These are phyloP conservation scores for Fusarium verticillioides DNA, from an alignment of 2,329 filamentous ascomycete species.

Conservation along the genomic window DNA sequence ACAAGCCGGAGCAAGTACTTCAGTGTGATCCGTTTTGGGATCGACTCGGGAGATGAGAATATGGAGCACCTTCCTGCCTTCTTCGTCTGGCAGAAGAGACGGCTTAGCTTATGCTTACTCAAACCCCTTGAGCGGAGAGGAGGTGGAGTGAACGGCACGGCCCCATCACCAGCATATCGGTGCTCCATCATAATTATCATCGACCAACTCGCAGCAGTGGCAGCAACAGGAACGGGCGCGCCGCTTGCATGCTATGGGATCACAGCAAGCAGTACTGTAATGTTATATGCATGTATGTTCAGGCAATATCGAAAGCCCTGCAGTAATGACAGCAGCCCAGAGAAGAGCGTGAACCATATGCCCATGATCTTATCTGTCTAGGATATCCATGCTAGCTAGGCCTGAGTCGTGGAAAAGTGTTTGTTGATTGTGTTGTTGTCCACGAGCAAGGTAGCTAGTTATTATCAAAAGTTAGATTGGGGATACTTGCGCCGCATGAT, in stretches of 20 bases:
- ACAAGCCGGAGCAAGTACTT: slow-evolving; percentile 34
- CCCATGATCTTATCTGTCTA: slow-evolving; percentile 1
- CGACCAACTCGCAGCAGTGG: slow-evolving; percentile 26
- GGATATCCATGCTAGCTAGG: slow-evolving; percentile 24
- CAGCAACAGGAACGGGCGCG: slow-evolving; percentile 23
- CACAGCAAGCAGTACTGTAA: slow-evolving; percentile 3
- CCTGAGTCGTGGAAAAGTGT: slow-evolving; percentile 18
- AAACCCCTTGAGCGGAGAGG: slow-evolving; percentile 39
- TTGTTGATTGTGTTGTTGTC: slow-evolving; percentile 6
- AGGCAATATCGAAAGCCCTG: slow-evolving; percentile 25
- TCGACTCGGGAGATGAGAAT: slow-evolving; percentile 40
- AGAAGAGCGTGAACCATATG: slow-evolving; percentile 41
- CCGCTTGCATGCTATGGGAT: slow-evolving; percentile 19
- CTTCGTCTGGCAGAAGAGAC: slow-evolving; percentile 35
- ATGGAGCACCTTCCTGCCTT: slow-evolving; percentile 35
- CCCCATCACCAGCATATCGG: slow-evolving; percentile 35
- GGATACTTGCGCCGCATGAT: slow-evolving; percentile 34
- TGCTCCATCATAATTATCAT: slow-evolving; percentile 31
- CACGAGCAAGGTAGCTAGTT: slow-evolving; percentile 18
- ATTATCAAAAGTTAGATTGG: slow-evolving; percentile 25
- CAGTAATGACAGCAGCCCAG: slow-evolving; percentile 36
- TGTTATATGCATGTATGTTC: slow-evolving; percentile 7
- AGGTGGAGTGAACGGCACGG: slow-evolving; percentile 40
- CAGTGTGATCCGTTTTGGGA: slow-evolving; percentile 31
- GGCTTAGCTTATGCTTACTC: slow-evolving; percentile 46